Conservation (phyloP, 2,329 filamentous ascomycete species). For the Chaetomiaceae sp. region DNA sequence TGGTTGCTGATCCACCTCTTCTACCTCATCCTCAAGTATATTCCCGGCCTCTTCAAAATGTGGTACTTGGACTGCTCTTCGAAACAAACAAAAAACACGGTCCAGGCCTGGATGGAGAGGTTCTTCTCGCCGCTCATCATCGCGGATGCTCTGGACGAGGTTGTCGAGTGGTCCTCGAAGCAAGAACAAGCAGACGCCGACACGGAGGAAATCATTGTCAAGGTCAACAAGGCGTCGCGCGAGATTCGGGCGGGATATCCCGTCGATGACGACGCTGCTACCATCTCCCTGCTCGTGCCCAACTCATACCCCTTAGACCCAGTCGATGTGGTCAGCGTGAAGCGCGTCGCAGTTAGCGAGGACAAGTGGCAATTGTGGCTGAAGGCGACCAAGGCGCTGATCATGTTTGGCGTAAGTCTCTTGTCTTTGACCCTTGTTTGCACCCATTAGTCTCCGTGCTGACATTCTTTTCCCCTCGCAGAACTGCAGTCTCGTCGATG, state of each 20-base stretch:
- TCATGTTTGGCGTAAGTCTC: slow-evolving; percentile 70
- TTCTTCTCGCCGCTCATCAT: slow-evolving; percentile 72
- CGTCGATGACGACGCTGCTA: slow-evolving; percentile 80
- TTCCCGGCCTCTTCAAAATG: slow-evolving; percentile 71
- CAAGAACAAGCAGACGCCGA: slow-evolving; percentile 48
- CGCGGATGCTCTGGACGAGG: slow-evolving; percentile 59
- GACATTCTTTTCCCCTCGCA: slow-evolving; percentile 32
- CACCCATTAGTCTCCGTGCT: neutral
- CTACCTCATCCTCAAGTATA: slow-evolving; percentile 72
- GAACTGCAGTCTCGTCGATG: slow-evolving; percentile 84
- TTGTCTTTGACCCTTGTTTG: neutral
- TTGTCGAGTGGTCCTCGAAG: slow-evolving; percentile 59
- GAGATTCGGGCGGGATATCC: slow-evolving; percentile 83
- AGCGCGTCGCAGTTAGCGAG: slow-evolving; percentile 82
- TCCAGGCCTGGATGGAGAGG: slow-evolving; percentile 82
- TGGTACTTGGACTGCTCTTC: slow-evolving; percentile 84
- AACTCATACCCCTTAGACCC: slow-evolving; percentile 76
- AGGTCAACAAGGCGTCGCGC: slow-evolving; percentile 63
- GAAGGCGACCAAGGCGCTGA: slow-evolving; percentile 81
- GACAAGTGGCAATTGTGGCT: slow-evolving; percentile 93
- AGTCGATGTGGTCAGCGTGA: slow-evolving; percentile 70
- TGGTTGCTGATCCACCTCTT: slow-evolving; percentile 83
- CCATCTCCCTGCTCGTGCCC: slow-evolving; percentile 78
- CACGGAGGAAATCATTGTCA: slow-evolving; percentile 59
- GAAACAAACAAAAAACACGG: slow-evolving; percentile 71